Percentiles rank a stretch among this genome's conserved stretches.
Conservation (phyloP, 139 green algal species). For the Volvox reticuliferus region DNA sequence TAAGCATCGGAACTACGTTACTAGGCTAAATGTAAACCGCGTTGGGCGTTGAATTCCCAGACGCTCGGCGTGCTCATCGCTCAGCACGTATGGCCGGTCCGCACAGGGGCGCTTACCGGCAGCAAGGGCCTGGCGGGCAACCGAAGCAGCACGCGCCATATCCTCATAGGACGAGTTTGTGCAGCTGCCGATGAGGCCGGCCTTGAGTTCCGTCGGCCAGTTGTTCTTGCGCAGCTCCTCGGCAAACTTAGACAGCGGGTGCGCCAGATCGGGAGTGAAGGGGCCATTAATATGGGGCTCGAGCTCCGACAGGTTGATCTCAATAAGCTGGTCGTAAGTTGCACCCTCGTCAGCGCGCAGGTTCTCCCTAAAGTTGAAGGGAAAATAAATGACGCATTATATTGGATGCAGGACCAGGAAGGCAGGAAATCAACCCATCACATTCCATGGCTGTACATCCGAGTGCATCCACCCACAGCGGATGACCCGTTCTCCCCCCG, state of each 20-base stretch:
- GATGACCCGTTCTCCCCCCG: too few species aligned
- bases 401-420: too few species aligned
- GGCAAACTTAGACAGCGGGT: conserved; percentile 86
- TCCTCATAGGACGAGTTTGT: conserved; percentile 97
- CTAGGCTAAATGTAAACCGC: too few species aligned
- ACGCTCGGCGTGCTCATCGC: too few species aligned
- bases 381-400: too few species aligned
- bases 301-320: conserved; percentile 93
- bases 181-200: conserved; percentile 93
- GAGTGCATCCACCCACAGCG: too few species aligned
- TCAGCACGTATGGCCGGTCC: too few species aligned
- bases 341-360: conserved; percentile 83
- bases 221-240: conserved; percentile 80
- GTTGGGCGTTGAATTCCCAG: too few species aligned
- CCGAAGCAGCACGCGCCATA: conserved; percentile 88
- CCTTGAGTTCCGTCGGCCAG: conserved; percentile 87
- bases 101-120: conserved; percentile 21
- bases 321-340: conserved; percentile 95
- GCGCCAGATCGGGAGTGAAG: conserved; percentile 94
- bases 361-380: conserved; percentile 69
- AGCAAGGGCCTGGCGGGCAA: conserved; percentile 86
- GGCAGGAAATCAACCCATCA: too few species aligned
- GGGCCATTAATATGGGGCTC: conserved; percentile 97
- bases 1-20: too few species aligned
- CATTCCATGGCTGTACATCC: too few species aligned